Base-by-base conservation (phyloP, 192 early-diverging fungal species). In the Lunasporangiospora selenospora region DNA sequence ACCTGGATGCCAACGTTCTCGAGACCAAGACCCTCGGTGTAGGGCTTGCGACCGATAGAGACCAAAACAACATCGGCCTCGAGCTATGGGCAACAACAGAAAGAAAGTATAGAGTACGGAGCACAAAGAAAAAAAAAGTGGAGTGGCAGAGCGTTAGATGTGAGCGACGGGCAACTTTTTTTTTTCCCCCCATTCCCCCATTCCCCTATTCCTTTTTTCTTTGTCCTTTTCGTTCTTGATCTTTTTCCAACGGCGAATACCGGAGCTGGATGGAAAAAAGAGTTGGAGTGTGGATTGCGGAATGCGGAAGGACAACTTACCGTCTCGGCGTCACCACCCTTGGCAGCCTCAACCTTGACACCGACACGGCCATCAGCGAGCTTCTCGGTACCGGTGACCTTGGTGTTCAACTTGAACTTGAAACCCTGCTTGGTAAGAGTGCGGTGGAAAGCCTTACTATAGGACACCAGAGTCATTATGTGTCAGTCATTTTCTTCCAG, bases 351-450 rank as follows among this genome's bases (percentile, higher is more conserved):
- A 61, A 95, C 90, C 52, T 95, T 88, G 54, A 99, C 89, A 53
- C 89, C 82, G 42, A 99, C 94, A 58, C 89, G 90, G 39, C 92
- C 95, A 79, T 92, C 89, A 48, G 85, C 77, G 65, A 89, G 83
- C 82, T 92, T 90, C 73, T 86, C 90, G 31, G 95, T 93, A 48
- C 85, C 88, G 34, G 92, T 77, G 38, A 99, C 97, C 87, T 98
- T 97, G 78, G 97, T 99, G 85, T 85, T 87, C 71, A 96, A 82
- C 90, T 97, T 97, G 88, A 99, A 98, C 82, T 98, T 96, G 81
- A 98, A 89, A 37, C 95, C 95, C 79, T 99, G 95, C 88, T 98
- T 99, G 69, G 80, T 45, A 53, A 99, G 87, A 32, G 87, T 87
- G 79, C 92, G 91, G 69, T 94, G 93, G 91, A 99, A 99, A 46